Percentiles rank a stretch among this genome's conserved stretches.
These are phyloP conservation scores for Ramularia collo-cygni DNA, from an alignment of 2,329 filamentous ascomycete genomes.

Conservation along the genomic window DNA sequence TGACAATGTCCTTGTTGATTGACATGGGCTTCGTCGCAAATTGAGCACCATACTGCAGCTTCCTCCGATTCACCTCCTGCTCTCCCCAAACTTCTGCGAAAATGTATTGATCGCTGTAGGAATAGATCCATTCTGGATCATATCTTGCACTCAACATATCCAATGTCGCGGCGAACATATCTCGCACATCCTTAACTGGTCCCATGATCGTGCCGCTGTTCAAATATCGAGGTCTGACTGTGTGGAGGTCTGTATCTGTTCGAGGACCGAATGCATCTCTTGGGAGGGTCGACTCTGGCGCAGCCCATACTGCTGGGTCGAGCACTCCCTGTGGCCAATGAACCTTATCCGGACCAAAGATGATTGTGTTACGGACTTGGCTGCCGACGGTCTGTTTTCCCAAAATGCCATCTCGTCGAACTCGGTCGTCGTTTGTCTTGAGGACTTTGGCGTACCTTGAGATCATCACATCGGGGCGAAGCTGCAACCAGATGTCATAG, in stretches of 20 bases:
- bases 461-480: slow-evolving; percentile 57
- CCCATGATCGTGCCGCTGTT: slow-evolving; percentile 40
- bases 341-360: slow-evolving; percentile 28
- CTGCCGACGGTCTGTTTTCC: slow-evolving; percentile 10
- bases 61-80: slow-evolving; percentile 41
- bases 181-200: slow-evolving; percentile 22
- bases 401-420: slow-evolving; percentile 15
- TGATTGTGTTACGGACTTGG: slow-evolving; percentile 20
- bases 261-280: slow-evolving; percentile 28
- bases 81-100: slow-evolving; percentile 47
- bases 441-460: slow-evolving; percentile 53
- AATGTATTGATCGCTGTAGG: slow-evolving; percentile 38
- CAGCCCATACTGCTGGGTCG: slow-evolving; percentile 24
- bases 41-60: slow-evolving; percentile 7
- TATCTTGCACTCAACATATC: slow-evolving; percentile 13
- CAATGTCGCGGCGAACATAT: slow-evolving; percentile 32
- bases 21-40: slow-evolving; percentile 6
- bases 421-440: slow-evolving; percentile 45
- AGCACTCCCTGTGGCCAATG: slow-evolving; percentile 23
- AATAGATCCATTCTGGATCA: slow-evolving; percentile 16
- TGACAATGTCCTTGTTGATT: slow-evolving; percentile 17
- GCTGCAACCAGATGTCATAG: slow-evolving; percentile 58
- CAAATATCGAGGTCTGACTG: slow-evolving; percentile 35
- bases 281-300: slow-evolving; percentile 22
- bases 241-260: slow-evolving; percentile 26